phyloP scores from a whole-genome alignment of 257 asterid species.

The Plantago ovata region DNA sequence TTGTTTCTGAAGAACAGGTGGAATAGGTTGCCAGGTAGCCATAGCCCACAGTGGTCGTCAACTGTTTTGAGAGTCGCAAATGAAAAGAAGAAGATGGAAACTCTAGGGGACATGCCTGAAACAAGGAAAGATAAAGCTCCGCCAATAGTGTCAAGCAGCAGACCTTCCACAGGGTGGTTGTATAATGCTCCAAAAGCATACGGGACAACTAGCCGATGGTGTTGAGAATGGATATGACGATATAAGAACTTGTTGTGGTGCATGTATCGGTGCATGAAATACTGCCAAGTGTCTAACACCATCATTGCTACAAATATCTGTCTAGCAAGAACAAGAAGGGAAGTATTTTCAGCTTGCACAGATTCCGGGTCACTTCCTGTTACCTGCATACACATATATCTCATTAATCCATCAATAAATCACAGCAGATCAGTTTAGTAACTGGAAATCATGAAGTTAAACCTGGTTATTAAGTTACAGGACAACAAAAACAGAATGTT shows the following conservation, averaged over 20 bases:
- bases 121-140: slow-evolving; percentile 80
- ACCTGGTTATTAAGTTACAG: no score
- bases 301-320: slow-evolving; percentile 68
- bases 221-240: slow-evolving; percentile 82
- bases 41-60: slow-evolving; percentile 88
- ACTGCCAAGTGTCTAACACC: slow-evolving; percentile 88
- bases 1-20: slow-evolving; percentile 69
- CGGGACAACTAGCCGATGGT: slow-evolving; percentile 82
- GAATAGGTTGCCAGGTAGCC: slow-evolving; percentile 88
- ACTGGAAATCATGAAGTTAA: no score
- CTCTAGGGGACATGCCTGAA: slow-evolving; percentile 89
- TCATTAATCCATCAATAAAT: slow-evolving; percentile 13
- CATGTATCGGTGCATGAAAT: slow-evolving; percentile 91
- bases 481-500: no score
- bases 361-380: slow-evolving; percentile 55
- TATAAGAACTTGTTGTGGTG: slow-evolving; percentile 89
- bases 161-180: slow-evolving; percentile 93
- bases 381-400: slow-evolving; percentile 39
- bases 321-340: slow-evolving; percentile 48
- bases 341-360: slow-evolving; percentile 31
- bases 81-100: slow-evolving; percentile 88
- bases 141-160: slow-evolving; percentile 79
- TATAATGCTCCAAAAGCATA: slow-evolving; percentile 89
- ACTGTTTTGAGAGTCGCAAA: slow-evolving; percentile 89
- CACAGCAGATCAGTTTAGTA: neutral